Percentiles rank a stretch among this genome's conserved stretches.
Conservation (phyloP, 1,284 basidiomycete genomes). For the Cystobasidium slooffiae region DNA sequence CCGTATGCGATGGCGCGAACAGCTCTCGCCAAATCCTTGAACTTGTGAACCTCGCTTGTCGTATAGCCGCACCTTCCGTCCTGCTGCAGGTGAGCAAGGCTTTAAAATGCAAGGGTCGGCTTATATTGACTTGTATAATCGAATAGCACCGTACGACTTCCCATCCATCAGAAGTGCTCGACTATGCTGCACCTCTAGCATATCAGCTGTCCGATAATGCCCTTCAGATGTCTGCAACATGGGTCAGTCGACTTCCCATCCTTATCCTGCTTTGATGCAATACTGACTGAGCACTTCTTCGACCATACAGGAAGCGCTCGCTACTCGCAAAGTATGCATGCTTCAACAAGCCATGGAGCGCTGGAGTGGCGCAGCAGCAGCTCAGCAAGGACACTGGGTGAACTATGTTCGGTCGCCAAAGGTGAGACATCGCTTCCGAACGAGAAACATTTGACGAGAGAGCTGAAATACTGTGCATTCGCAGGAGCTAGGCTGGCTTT, state of each 20-base stretch:
- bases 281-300: background rate
- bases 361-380: constrained; percentile 7
- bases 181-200: background rate
- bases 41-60: constrained; percentile 23
- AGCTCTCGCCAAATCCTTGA: background rate
- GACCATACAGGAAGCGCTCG: constrained; percentile 31
- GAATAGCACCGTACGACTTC: background rate
- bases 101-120: background rate
- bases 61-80: constrained; percentile 31
- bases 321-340: constrained; percentile 37
- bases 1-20: background rate
- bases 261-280: background rate
- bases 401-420: constrained; percentile 32
- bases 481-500: constrained; percentile 30
- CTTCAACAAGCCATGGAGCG: constrained; percentile 32
- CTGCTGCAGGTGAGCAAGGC: background rate
- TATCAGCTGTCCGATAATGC: constrained; percentile 30
- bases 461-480: background rate
- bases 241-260: background rate
- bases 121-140: background rate
- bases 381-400: constrained; percentile 27
- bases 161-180: background rate
- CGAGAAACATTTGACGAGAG: background rate
- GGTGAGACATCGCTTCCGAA: background rate
- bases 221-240: constrained; percentile 25